Base-by-base conservation (phyloP, 192 early-diverging fungal genomes). In the Endogone sp. region DNA sequence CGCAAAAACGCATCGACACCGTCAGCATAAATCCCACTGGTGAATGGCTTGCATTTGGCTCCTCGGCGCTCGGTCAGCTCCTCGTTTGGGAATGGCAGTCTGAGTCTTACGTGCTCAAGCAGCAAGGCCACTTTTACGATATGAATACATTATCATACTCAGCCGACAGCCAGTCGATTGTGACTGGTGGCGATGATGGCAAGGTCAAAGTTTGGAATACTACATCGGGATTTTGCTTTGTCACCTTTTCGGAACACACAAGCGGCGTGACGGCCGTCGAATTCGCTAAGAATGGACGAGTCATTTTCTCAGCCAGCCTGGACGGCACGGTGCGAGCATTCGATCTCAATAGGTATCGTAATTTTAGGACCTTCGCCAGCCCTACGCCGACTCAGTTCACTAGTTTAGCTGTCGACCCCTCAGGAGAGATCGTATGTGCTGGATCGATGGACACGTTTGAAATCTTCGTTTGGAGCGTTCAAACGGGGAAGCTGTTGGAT, bases 31-130 rank as follows among this genome's bases (percentile, higher is more conserved):
- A 94, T 78, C 77, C 86, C 6, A 84, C 92, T 0, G 96, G 97
- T 60, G 98, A 99, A 77, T 99, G 98, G 98, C 80, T 99, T 29
- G 96, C 94, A 2, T 94, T 99, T 79, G 98, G 96, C 26, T 94
- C 89, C 37, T 86, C 93, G 25, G 85, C 84, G 70, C 85, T 98
- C 11, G 96, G 96, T 4, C 98, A 99, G 81, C 88, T 99, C 56
- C 79, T 98, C 32, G 96, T 99, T 16, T 99, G 98, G 98, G 98
- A 99, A 77, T 99, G 98, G 98, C 94, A 97, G 80, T 97, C 95
- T 58, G 98, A 99, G 74, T 93, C 97, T 1, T 98, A 99, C 72
- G 92, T 99, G 49, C 83, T 99, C 57, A 99, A 98, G 77, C 98
- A 99, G 78, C 98, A 99, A 79, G 98, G 97, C 9, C 98, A 99